Evolutionary conservation across 805 yeast genomes (phyloP), one percentile per base, ranked within the genome.

Genomic region (Saccharomycopsis schoenii): DNA sequence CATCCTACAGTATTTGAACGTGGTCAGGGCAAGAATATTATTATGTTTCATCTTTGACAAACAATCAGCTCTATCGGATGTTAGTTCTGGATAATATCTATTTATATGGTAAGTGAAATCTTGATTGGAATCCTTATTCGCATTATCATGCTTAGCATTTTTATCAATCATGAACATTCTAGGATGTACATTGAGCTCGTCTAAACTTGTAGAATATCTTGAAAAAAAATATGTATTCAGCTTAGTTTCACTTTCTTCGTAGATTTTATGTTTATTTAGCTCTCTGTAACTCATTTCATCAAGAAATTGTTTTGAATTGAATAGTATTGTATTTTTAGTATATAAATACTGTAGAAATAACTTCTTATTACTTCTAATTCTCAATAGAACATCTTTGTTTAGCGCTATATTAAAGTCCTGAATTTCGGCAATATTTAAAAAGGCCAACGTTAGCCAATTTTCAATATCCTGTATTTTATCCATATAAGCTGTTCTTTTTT

Each of bases 101-200:
- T 58, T 58, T 17, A 51, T 15, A 52, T 54, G 52, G 34, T 58
- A 58, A 4, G 39, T 41, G 25, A 19, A 58, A 14, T 39, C 21
- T 10, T 47, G 42, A 21, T 47, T 17, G n/a, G 42, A 21, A 5
- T 24, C 41, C 3, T 10, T 37, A 6, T 51, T 36, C 9, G 52
- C 24, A 36, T 34, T 11, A 14, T 12, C 43, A 17, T 1, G 4
- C n/a, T 47, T 47, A 17, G n/a, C 10, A 4, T 14, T 15, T 11
- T 25, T 19, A 41, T 58, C 39, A 6, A 58, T 14, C 34, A 34
- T 51, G 19, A 51, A 57, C 17, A 14, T 51, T 15, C 62, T 21
- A 36, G 64, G 57, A 62, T 64, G 59, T n/a, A 56, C 41, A 24
- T 47, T 47, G 2, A 47, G 21, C 19, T 47, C 52, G 11, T 47